phyloP scores from a whole-genome alignment of 2,329 filamentous ascomycete species.

The Fusarium abutilonis region DNA sequence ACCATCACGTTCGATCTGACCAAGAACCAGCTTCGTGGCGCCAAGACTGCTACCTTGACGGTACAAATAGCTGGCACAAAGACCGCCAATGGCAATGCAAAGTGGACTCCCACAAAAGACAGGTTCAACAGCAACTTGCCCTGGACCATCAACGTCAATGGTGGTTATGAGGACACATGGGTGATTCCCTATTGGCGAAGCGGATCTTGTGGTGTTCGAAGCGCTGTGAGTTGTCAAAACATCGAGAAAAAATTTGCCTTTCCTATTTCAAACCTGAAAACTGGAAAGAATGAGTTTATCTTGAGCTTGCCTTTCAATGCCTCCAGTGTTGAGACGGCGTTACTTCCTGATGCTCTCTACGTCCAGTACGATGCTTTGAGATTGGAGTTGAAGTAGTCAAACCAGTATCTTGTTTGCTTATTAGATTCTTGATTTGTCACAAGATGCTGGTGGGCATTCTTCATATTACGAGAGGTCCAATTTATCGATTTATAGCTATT shows the following conservation, averaged over 20 bases:
- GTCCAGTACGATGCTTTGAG: constrained; percentile 72
- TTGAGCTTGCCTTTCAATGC: constrained; percentile 67
- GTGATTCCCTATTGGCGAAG: constrained; percentile 58
- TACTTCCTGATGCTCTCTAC: constrained; percentile 64
- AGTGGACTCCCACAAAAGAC: constrained; percentile 29
- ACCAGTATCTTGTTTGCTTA: neutral
- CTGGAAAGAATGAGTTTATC: constrained; percentile 63
- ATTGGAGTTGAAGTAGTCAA: constrained; percentile 57
- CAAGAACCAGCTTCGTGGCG: constrained; percentile 41
- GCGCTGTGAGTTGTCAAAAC: constrained; percentile 68
- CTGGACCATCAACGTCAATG: constrained; percentile 50
- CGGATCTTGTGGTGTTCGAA: constrained; percentile 66
- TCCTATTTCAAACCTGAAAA: constrained; percentile 54
- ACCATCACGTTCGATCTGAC: constrained; percentile 62
- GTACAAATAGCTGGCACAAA: constrained; percentile 30
- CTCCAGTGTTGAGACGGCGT: constrained; percentile 65
- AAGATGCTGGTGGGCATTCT: too few species aligned
- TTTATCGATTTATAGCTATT: too few species aligned
- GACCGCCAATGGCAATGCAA: constrained; percentile 32
- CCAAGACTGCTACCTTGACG: constrained; percentile 49
- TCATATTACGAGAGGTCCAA: too few species aligned
- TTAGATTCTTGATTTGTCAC: neutral
- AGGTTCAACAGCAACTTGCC: constrained; percentile 21
- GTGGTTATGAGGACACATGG: constrained; percentile 58
- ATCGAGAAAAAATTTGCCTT: constrained; percentile 68